Evolutionary conservation across 164 flowering plant genomes (phyloP).

Genomic region (Liquidambar formosana): DNA sequence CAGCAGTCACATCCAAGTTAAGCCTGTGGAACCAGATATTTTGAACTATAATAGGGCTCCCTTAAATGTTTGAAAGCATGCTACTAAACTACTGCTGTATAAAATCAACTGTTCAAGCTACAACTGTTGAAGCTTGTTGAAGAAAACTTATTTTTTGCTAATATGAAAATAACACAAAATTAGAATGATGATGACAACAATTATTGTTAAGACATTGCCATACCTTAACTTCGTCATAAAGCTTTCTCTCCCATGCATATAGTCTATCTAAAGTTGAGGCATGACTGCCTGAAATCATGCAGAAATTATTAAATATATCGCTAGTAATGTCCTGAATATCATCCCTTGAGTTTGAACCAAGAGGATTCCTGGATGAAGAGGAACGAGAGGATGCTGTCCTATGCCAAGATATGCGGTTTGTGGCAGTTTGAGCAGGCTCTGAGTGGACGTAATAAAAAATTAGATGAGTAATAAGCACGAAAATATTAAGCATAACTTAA

Average conservation of each 20-base stretch:
- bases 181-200: background rate
- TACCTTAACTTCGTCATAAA: conserved; percentile 99
- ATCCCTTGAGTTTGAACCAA: conserved; percentile 50
- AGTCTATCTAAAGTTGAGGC: conserved; percentile 94
- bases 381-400: conserved; percentile 80
- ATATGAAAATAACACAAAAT: too few species aligned
- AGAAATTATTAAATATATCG: conserved; percentile 52
- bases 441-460: background rate
- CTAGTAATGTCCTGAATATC: conserved; percentile 44
- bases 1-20: background rate
- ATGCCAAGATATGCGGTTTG: conserved; percentile 91
- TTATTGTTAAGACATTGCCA: background rate
- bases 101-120: background rate
- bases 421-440: conserved; percentile 59
- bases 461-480: background rate
- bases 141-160: background rate
- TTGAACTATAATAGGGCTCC: background rate
- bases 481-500: background rate
- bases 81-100: too few species aligned
- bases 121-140: background rate
- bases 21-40: too few species aligned
- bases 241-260: conserved; percentile 97
- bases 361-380: conserved; percentile 76
- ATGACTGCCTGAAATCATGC: conserved; percentile 92
- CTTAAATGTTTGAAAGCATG: background rate